Evolutionary conservation across 2,329 filamentous ascomycete species (phyloP).

Genomic region (Plectosphaerella sp.): DNA sequence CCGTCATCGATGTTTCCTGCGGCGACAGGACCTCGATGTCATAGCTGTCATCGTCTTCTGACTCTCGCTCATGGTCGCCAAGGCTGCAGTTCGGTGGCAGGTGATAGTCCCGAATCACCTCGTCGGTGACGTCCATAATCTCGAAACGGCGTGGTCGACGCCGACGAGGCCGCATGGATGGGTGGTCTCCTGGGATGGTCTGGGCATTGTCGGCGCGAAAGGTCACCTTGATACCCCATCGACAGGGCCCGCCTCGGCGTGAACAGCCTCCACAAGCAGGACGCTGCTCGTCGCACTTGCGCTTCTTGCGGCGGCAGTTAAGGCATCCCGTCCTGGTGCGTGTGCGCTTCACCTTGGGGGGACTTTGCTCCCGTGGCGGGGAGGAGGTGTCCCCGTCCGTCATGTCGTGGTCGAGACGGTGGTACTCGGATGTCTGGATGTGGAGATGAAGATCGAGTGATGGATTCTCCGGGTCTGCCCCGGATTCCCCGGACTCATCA

Average conservation of each 20-base stretch:
- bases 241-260: constrained; percentile 23
- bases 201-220: constrained; percentile 31
- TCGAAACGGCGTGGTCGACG: constrained; percentile 21
- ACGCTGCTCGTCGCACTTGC: constrained; percentile 30
- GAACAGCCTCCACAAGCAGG: constrained; percentile 29
- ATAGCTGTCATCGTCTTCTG: constrained; percentile 2
- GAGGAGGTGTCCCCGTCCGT: background rate
- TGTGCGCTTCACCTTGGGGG: constrained; percentile 19
- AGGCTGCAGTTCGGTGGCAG: constrained; percentile 9
- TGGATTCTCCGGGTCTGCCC: background rate
- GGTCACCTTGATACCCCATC: constrained; percentile 32
- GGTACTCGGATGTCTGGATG: background rate
- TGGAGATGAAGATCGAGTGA: background rate
- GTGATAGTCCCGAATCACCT: constrained; percentile 31
- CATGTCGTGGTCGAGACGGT: background rate
- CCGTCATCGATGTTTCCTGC: no score
- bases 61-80: constrained; percentile 7
- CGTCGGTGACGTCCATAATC: constrained; percentile 30
- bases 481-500: background rate
- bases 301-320: constrained; percentile 32
- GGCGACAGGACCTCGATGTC: background rate
- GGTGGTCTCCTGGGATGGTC: constrained; percentile 23
- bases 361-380: background rate
- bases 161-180: constrained; percentile 25
- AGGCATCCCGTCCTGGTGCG: constrained; percentile 30